Base-by-base conservation (phyloP, 768 basidiomycete species). In the Suillus ampliporus region DNA sequence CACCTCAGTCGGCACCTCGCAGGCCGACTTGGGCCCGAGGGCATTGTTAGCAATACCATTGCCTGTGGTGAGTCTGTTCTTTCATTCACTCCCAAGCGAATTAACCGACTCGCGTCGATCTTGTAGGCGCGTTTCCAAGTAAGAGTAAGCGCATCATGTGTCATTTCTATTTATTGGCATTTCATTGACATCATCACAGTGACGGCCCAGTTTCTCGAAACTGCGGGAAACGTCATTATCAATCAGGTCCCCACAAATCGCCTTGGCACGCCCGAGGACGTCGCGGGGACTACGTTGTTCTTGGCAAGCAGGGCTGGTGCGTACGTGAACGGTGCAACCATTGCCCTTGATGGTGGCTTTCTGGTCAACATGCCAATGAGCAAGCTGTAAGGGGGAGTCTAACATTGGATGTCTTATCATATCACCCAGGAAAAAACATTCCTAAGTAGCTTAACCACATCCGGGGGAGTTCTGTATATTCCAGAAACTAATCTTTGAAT, bases 251-350 rank as follows among this genome's bases (percentile, higher is more conserved):
- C 88, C 3, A 73, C 83, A 57, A 77, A 75, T 17, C 78, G 87
- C 11, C 83, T 90, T 52, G 89, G 90, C 5, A 79, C 78, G 21
- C 82, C 86, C 2, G 86, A 89, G 68, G 89, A 91, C 67, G 82
- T 90, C 26, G 86, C 82, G 1, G 89, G 86, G 0, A 79, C 87
- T 19, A 86, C 84, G 47, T 67, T 91, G 61, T 91, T 83, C 79
- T 78, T 91, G 17, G 78, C 85, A 14, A 84, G 85, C 58, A 80
- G 81, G 40, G 88, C 86, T 0, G 88, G 85, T 0, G 79, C 84
- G 21, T 90, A 82, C 73, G 81, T 90, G 51, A 90, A 84, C 40
- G 89, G 87, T 7, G 84, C 87, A 26, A 86, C 87, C 7, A 82
- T 89, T 51, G 75, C 83, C 11, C 71, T 90, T 48, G 88, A 89